Base-by-base conservation (phyloP, 108 stramenopile species). In the Mediolabrus comicus region DNA sequence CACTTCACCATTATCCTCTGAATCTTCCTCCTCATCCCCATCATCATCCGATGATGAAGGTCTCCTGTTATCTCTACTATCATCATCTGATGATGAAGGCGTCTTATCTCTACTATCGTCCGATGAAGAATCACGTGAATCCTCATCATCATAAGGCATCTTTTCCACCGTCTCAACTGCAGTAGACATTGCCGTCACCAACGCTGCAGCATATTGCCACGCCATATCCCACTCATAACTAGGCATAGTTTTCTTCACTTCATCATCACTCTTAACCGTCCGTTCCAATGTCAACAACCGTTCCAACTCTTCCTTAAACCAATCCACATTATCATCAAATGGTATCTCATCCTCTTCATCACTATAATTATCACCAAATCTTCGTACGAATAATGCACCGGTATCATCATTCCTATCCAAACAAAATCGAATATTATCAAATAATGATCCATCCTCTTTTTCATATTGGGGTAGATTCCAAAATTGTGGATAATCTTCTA, bases 221-320 rank as follows among this genome's bases (percentile, higher is more conserved):
- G 59, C 28, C 66, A 54, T 69, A 17, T 73, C 77, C 77, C 77
- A 79, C 29, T 79, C 77, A 68, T 79, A 74, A 24, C 38, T 49
- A 11, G 77, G 77, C 66, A 79, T 79, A 0, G 33, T 17, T 7
- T 67, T 61, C 24, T 60, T 73, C 53, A 79, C 39, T 27, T 66
- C 39, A 13, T 35, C 43, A 61, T 79, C 65, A 28, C 33, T 53
- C 57, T 74, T 73, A 17, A 73, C 7, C 6, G 32, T 25, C 14
- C 14, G 32, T 33, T 41, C 71, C 28, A 79, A 25, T 33, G 59
- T 33, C 12, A 59, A 33, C 49, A 79, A 35, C 17, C 72, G 49
- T 5, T 19, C 51, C 53, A 79, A 41, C 33, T 73, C 53, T 0
- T 30, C n/a, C 46, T 53, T 57, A 13, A 79, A 60, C 53, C 61